A percentile compares a stretch with the other conserved stretches of the same genome.
Conservation (phyloP, 1,284 basidiomycete species). For the Microbotryomycetes sp. region DNA sequence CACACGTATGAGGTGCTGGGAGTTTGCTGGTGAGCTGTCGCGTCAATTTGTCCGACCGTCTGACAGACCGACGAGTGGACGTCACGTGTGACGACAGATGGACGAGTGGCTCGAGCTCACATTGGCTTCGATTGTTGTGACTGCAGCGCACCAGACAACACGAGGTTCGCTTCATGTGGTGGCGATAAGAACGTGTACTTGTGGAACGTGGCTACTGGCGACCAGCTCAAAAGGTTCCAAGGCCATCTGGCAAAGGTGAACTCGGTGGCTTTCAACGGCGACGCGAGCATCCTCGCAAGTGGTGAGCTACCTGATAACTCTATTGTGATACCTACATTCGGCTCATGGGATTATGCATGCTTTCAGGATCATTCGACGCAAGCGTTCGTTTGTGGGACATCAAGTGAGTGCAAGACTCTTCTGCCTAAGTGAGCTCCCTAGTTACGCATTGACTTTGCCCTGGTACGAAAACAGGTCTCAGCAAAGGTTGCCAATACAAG, state of each 20-base stretch:
- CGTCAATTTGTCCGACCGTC: too few species aligned
- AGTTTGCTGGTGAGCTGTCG: slow-evolving; percentile 66
- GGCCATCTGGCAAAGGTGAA: slow-evolving; percentile 89
- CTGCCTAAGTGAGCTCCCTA: not conserved
- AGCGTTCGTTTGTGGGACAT: slow-evolving; percentile 86
- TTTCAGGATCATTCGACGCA: slow-evolving; percentile 73
- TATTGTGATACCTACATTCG: not conserved
- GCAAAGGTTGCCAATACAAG: slow-evolving; percentile 76
- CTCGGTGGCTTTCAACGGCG: slow-evolving; percentile 79
- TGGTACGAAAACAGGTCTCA: slow-evolving; percentile 54
- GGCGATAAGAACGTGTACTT: slow-evolving; percentile 86
- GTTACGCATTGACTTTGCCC: not conserved
- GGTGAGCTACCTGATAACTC: slow-evolving; percentile 50
- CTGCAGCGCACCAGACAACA: slow-evolving; percentile 78
- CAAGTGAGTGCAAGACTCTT: slow-evolving; percentile 49
- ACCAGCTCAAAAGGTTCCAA: slow-evolving; percentile 68
- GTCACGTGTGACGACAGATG: not conserved
- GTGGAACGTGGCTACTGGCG: slow-evolving; percentile 89
- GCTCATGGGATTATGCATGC: slow-evolving; percentile 21
- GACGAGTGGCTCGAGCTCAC: not conserved
- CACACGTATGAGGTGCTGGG: slow-evolving; percentile 93
- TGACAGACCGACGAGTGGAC: not conserved
- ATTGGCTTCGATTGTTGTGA: not conserved
- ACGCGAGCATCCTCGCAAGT: slow-evolving; percentile 75
- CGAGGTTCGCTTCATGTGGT: slow-evolving; percentile 85